Evolutionary conservation across 495 filamentous ascomycete genomes (phyloP), one percentile per base, ranked within the genome.

Genomic region (Podospora sp.): DNA sequence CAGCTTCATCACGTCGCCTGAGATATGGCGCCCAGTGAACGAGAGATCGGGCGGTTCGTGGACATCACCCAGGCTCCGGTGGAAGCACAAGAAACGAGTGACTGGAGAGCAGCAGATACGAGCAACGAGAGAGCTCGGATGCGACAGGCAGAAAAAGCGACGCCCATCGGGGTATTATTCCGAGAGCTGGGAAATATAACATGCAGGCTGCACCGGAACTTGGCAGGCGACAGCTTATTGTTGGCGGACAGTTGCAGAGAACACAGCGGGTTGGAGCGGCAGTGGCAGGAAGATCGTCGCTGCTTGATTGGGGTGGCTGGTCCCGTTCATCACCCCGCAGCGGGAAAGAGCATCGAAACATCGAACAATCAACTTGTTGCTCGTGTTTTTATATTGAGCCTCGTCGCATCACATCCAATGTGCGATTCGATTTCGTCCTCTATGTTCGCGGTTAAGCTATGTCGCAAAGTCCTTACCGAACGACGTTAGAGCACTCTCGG

Each of bases 1-100:
- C 21, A 29, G 29, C 57, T 36, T 60, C 57, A 60, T 60, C 57
- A 60, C 57, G 57, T n/a, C 57, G 57, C 53, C 53, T 24, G 20
- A 25, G 22, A 22, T 21, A 18, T 21, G 9, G 53, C 20, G 22
- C 22, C 53, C 4, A 22, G 20, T 25, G 26, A 57, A 57, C 11
- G 53, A 53, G 24, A 53, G 18, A 21, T 57, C 22, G 14, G 26
- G 21, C 11, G 20, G 53, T 18, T 27, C 12, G 26, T 57, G 21
- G 16, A 57, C 12, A 4, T 26, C 7, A 9, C 51, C n/a, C 21
- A 57, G 22, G 40, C 40, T 12, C 40, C 40, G 40, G 2, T 12
- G 16, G 40, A 18, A 14, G 40, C 40, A 2, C 14, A 12, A 46
- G 29, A 46, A 46, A 46, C 40, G 40, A 46, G 40, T 18, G 40